Evolutionary conservation across 2,329 filamentous ascomycete genomes (phyloP), one percentile per base, ranked within the genome.

Genomic region (Fusarium chlamydosporum): DNA sequence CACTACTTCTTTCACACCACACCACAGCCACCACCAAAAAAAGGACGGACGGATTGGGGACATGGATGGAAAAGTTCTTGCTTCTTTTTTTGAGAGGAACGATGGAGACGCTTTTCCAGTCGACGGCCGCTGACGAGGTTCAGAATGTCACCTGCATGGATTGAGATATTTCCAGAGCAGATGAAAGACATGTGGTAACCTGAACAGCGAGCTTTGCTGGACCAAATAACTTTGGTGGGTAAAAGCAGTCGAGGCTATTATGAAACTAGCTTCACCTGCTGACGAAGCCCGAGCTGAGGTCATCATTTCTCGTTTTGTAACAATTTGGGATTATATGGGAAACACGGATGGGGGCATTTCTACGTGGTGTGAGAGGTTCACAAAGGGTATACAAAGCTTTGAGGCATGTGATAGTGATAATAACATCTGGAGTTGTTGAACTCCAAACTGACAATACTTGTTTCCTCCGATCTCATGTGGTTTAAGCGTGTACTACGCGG

Each of bases 161-260:
- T 72, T 74, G 72, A 46, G 57, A 73, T 56, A 74, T 56, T 68
- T 74, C 67, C 63, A 37, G 47, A 51, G 67, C 54, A 62, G 61
- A 65, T 51, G 57, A 65, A 52, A 64, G 65, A 61, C 54, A 63
- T 45, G 43, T 42, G 47, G 50, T 45, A 56, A 56, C 54, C 56
- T 51, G 41, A 43, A 51, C 55, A 48, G 55, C 63, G 62, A 70
- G 62, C 61, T 67, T 65, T 58, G 56, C 59, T 60, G 72, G 72
- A 46, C 68, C 61, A 68, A 66, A 70, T 56, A 37, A 42, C 3
- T 42, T 71, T 69, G 62, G 65, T 60, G 61, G 64, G 68, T 31
- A 45, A 56, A 58, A 62, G 70, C 65, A 66, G 61, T 68, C 60
- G 29, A 63, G 48, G 59, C 58, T 63, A 60, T 65, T 46, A 62